A percentile compares a stretch with the other conserved stretches of the same genome.
Conservation (phyloP, 2,329 filamentous ascomycete species). For the Dactylonectria macrodidyma region DNA sequence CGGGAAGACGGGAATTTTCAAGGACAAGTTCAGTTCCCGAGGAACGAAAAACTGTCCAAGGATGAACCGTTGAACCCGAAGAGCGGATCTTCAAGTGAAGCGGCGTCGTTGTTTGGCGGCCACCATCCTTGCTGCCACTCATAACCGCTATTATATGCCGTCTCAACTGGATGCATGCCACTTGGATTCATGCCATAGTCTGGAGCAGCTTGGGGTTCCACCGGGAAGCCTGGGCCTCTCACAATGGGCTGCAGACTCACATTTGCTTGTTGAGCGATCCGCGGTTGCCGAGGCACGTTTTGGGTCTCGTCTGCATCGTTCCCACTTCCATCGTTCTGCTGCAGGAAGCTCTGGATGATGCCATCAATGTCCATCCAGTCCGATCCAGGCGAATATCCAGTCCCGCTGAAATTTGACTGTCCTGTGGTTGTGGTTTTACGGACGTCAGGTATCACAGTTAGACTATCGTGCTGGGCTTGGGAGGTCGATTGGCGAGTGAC, state of each 20-base stretch:
- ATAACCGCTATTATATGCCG: not conserved
- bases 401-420: not conserved
- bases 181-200: not conserved
- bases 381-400: slow-evolving; percentile 29
- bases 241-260: not conserved
- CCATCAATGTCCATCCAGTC: slow-evolving; percentile 54
- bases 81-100: slow-evolving; percentile 48
- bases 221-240: not conserved
- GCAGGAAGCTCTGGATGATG: slow-evolving; percentile 55
- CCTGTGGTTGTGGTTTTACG: not conserved
- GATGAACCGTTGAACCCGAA: slow-evolving; percentile 52
- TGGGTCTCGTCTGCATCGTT: not conserved
- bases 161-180: not conserved
- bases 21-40: slow-evolving; percentile 19
- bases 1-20: not conserved
- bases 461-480: not conserved
- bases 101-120: slow-evolving; percentile 28
- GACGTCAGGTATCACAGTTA: not conserved
- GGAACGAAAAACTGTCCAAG: slow-evolving; percentile 45
- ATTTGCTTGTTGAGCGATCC: not conserved
- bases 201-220: not conserved
- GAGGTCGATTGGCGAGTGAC: not conserved
- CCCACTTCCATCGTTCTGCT: slow-evolving; percentile 35
- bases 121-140: slow-evolving; percentile 28
- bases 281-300: not conserved